phyloP scores from a whole-genome alignment of 2,329 filamentous ascomycete genomes.

The Clarireedia homoeocarpa region DNA sequence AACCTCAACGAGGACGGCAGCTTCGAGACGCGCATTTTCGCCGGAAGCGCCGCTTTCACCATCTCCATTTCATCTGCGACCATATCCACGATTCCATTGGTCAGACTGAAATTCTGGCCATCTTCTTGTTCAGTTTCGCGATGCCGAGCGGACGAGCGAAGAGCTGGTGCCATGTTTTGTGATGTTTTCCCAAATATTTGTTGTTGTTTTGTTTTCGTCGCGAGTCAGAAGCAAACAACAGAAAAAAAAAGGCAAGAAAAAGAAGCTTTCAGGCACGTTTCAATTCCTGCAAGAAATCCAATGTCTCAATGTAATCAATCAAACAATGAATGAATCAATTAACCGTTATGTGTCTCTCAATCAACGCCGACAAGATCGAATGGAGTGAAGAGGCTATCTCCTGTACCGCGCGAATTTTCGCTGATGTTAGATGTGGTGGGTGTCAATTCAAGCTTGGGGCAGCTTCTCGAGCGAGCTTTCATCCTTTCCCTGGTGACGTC shows the following conservation, averaged over 20 bases:
- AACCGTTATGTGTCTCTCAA: too few relatives aligned
- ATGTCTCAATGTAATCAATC: too few relatives aligned
- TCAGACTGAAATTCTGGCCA: neutral
- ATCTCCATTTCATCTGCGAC: neutral
- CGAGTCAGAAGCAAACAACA: neutral
- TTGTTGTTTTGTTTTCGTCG: neutral
- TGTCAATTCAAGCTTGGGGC: too few relatives aligned
- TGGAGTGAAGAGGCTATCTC: too few relatives aligned
- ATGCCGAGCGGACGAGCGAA: neutral
- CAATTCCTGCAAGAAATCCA: too few relatives aligned
- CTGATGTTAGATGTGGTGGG: too few relatives aligned
- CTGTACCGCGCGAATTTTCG: too few relatives aligned
- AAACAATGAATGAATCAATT: too few relatives aligned
- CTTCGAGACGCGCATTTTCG: slow-evolving; percentile 11
- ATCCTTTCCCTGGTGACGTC: neutral
- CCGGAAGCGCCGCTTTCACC: neutral
- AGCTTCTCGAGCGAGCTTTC: too few relatives aligned
- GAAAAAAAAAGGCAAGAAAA: neutral
- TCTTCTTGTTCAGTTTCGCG: neutral
- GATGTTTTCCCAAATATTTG: neutral
- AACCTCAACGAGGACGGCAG: slow-evolving; percentile 42
- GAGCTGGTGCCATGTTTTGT: neutral
- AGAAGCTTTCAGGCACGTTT: too few relatives aligned
- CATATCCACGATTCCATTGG: neutral
- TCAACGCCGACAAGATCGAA: too few relatives aligned